A percentile compares a stretch with the other conserved stretches of the same genome.
These are phyloP conservation scores for Discostella stelligeroides DNA, from an alignment of 108 stramenopile species.

Conservation along the genomic window DNA sequence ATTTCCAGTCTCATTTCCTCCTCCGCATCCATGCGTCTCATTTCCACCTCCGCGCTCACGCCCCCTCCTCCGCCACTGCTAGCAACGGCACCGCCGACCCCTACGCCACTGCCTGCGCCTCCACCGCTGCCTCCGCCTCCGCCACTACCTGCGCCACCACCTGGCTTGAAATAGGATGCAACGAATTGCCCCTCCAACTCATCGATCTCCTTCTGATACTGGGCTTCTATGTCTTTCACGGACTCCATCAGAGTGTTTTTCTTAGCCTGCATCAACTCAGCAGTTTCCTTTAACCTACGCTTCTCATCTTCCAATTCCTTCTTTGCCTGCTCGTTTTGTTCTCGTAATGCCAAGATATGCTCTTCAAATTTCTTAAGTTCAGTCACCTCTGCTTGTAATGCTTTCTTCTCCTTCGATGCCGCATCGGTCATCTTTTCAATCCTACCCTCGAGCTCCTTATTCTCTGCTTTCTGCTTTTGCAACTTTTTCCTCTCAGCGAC, in stretches of 20 bases:
- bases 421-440: constrained; percentile 38
- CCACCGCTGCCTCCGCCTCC: background rate
- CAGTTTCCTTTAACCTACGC: constrained; percentile 14
- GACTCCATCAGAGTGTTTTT: constrained; percentile 32
- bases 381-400: constrained; percentile 25
- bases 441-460: constrained; percentile 32
- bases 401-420: constrained; percentile 31
- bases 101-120: background rate
- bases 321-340: constrained; percentile 17
- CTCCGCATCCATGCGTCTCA: background rate
- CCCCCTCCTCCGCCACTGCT: background rate
- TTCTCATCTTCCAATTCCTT: constrained; percentile 37
- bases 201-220: constrained; percentile 24
- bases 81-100: background rate
- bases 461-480: constrained; percentile 39
- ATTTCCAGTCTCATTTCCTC: constrained; percentile 21
- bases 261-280: constrained; percentile 21
- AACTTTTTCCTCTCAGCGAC: constrained; percentile 26
- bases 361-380: constrained; percentile 33
- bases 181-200: constrained; percentile 22
- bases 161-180: background rate
- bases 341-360: constrained; percentile 10
- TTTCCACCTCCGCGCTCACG: constrained; percentile 10
- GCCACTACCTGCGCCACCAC: background rate
- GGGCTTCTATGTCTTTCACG: constrained; percentile 17